Evolutionary conservation across 2,329 filamentous ascomycete species (phyloP).

Genomic region (Monilinia laxa): DNA sequence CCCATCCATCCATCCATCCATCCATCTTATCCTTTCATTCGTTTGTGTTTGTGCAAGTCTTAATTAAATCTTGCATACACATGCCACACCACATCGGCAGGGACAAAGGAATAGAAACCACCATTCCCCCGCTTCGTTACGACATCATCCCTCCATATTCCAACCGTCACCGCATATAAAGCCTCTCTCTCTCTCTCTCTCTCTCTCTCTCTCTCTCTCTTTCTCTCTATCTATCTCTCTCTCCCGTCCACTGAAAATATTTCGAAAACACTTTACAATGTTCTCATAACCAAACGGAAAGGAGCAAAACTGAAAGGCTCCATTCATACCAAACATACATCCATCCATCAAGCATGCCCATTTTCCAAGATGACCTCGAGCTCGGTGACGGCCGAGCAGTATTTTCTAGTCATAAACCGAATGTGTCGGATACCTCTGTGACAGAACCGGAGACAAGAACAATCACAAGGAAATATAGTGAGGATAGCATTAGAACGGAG

Average conservation of each 20-base stretch:
- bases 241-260: not conserved
- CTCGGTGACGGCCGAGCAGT: conserved; percentile 41
- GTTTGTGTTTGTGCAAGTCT: no score
- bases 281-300: conserved; percentile 16
- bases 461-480: conserved; percentile 48
- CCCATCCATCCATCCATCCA: not conserved
- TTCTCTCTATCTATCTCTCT: no score
- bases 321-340: conserved; percentile 15
- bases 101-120: conserved; percentile 15
- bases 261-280: not conserved
- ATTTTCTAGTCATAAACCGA: conserved; percentile 28
- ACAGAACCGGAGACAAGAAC: conserved; percentile 27
- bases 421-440: conserved; percentile 32
- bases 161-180: conserved; percentile 9
- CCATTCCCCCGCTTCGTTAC: conserved; percentile 15
- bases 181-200: not conserved
- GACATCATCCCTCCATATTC: conserved; percentile 7
- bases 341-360: conserved; percentile 50
- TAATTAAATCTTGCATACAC: conserved; percentile 10
- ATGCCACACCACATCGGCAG: conserved; percentile 20
- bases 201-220: not conserved
- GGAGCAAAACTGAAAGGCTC: conserved; percentile 22
- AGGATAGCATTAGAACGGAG: conserved; percentile 61
- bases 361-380: conserved; percentile 56
- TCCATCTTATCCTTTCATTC: not conserved